Evolutionary conservation across 768 basidiomycete species (phyloP), one percentile per base, ranked within the genome.

Genomic region (Krasilnikovozyma curviuscula): DNA sequence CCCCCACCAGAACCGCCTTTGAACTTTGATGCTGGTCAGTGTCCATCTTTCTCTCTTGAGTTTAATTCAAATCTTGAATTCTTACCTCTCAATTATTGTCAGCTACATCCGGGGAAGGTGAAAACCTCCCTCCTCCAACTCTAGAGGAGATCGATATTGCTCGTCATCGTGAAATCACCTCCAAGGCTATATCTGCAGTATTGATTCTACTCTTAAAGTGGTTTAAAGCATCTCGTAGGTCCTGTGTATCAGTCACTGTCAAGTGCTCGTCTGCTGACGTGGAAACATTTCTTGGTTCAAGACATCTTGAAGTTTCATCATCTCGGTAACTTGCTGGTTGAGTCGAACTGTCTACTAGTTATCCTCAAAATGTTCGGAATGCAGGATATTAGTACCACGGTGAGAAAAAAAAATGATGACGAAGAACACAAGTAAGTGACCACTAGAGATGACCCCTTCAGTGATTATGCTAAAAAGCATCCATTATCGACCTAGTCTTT

Each of bases 221-320:
- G 93, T 91, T 95, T 71, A 97, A 97, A 66, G 83, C 82, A 21
- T 95, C 91, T 43, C 93, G 91, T 95, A 56, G 63, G 86, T 72
- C 9, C 6, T 40, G 27, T 18, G 46, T 9, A 19, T 39, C 28
- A 30, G 3, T 31, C 25, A 3, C 13, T 10, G 13, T 46, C 25
- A 18, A 5, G 13, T 37, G 16, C 12, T 23, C 7, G 48, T 46
- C 28, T 13, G 2, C 19, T 19, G 32, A n/a, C 2, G 13, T 14
- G 28, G 3, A 18, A 39, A 19, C n/a, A 18, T 23, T 30, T 13
- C 21, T 21, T n/a, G 3, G n/a, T 30, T n/a, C 14, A 56, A 97
- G 91, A 97, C 66, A 77, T 81, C 18, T 89, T 98, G 82, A 97
- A 98, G 62, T 95, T 93, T 61, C 89, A 98, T 64, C 86, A 95